Percentiles rank a stretch among this genome's conserved stretches.
phyloP scores from a whole-genome alignment of 768 basidiomycete species.

The Coprinellus micaceus region DNA sequence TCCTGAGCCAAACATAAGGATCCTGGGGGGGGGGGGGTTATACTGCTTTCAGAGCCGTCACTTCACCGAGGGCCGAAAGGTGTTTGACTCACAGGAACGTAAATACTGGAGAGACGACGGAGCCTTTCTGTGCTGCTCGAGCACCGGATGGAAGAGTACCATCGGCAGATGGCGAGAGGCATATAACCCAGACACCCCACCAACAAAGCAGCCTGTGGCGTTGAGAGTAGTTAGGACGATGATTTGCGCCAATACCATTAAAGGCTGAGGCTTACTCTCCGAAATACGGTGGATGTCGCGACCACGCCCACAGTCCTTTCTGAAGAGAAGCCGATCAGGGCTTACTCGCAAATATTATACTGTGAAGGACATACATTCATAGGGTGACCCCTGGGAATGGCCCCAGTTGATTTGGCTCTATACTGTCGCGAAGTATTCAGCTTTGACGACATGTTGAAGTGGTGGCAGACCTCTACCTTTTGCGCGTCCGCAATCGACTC shows the following conservation, averaged over 20 bases:
- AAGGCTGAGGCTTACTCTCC: conserved; percentile 49
- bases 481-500: conserved; percentile 57
- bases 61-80: too few species aligned
- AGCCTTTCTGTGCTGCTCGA: conserved; percentile 53
- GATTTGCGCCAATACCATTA: not conserved
- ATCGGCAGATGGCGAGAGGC: conserved; percentile 54
- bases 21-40: too few species aligned
- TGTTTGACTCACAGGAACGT: conserved; percentile 49
- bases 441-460: not conserved
- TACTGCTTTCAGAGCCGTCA: too few species aligned
- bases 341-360: not conserved
- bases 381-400: conserved; percentile 46
- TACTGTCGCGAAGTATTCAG: conserved; percentile 31
- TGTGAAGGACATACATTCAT: conserved; percentile 32
- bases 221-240: too few species aligned
- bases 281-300: conserved; percentile 68
- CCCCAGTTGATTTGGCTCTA: conserved; percentile 46
- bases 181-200: conserved; percentile 64
- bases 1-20: conserved; percentile 65
- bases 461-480: conserved; percentile 36
- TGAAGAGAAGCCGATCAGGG: conserved; percentile 15
- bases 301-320: conserved; percentile 53
- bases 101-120: conserved; percentile 61
- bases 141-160: conserved; percentile 38
- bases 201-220: conserved; percentile 52